Percentiles rank a stretch among this genome's conserved stretches.
Evolutionary conservation across 1,284 basidiomycete genomes (phyloP).

Genomic region (Apiotrichum porosum): DNA sequence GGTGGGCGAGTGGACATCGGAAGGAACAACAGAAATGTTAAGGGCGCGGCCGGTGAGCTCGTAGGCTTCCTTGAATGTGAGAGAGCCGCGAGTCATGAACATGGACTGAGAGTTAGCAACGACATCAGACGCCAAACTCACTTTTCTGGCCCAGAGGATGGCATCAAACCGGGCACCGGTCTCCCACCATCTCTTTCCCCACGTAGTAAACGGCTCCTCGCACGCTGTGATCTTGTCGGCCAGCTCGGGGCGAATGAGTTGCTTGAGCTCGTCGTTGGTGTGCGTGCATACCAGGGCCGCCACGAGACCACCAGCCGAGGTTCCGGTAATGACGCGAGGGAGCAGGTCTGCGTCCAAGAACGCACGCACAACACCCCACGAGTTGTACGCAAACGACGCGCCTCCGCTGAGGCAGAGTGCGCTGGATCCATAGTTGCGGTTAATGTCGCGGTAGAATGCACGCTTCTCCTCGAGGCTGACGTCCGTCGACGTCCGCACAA

Average conservation of each 20-base stretch:
- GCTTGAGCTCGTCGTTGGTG: slow-evolving; percentile 80
- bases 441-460: slow-evolving; percentile 82
- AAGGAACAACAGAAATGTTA: slow-evolving; percentile 92
- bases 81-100: slow-evolving; percentile 89
- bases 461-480: slow-evolving; percentile 83
- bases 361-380: slow-evolving; percentile 82
- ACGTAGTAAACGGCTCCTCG: slow-evolving; percentile 71
- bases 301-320: slow-evolving; percentile 85
- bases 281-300: slow-evolving; percentile 77
- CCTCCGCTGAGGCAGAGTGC: slow-evolving; percentile 93
- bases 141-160: slow-evolving; percentile 84
- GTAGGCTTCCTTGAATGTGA: slow-evolving; percentile 96
- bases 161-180: slow-evolving; percentile 95
- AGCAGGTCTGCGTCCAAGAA: slow-evolving; percentile 82
- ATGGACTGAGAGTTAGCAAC: too few relatives aligned
- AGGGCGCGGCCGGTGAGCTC: slow-evolving; percentile 81
- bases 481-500: slow-evolving; percentile 65
- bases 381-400: slow-evolving; percentile 77
- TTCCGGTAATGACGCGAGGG: slow-evolving; percentile 82
- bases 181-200: slow-evolving; percentile 72
- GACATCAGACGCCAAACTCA: too few relatives aligned
- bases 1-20: slow-evolving; percentile 92
- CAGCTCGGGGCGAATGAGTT: slow-evolving; percentile 70
- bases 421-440: slow-evolving; percentile 80
- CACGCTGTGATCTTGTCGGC: slow-evolving; percentile 88